Evolutionary conservation across 805 yeast species (phyloP).

Genomic region (Pichia ethanolica): DNA sequence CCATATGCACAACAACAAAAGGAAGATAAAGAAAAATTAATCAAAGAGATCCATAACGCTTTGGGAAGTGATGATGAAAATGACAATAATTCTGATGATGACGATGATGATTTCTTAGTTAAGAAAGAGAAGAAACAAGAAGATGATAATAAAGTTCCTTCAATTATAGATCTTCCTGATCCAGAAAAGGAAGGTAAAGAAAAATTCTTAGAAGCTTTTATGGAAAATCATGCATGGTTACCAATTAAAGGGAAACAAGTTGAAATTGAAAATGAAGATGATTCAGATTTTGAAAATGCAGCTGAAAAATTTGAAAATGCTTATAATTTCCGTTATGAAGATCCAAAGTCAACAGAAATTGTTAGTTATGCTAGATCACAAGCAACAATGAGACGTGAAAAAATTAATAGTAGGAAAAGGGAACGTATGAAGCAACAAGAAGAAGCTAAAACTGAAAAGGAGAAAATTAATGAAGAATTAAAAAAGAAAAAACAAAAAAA

Average conservation of each 20-base stretch:
- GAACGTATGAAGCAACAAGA: slow-evolving; percentile 68
- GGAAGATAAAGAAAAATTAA: slow-evolving; percentile 66
- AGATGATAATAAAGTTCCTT: slow-evolving; percentile 15
- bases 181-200: slow-evolving; percentile 52
- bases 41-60: slow-evolving; percentile 70
- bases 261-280: slow-evolving; percentile 46
- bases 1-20: slow-evolving; percentile 70
- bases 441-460: slow-evolving; percentile 41
- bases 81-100: slow-evolving; percentile 38
- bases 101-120: slow-evolving; percentile 40
- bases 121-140: slow-evolving; percentile 43
- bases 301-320: slow-evolving; percentile 89
- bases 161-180: slow-evolving; percentile 48
- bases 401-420: slow-evolving; percentile 66
- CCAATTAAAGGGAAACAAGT: slow-evolving; percentile 56
- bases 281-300: slow-evolving; percentile 85
- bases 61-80: slow-evolving; percentile 42
- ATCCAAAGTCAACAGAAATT: slow-evolving; percentile 83
- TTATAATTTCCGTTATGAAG: slow-evolving; percentile 92
- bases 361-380: slow-evolving; percentile 92
- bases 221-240: slow-evolving; percentile 82
- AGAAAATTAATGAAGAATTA: slow-evolving; percentile 51
- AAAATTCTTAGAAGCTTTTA: slow-evolving; percentile 64
- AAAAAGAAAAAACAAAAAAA: slow-evolving; percentile 70
- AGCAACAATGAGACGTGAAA: slow-evolving; percentile 82